Percentiles rank a stretch among this genome's conserved stretches.
Evolutionary conservation across 2,329 filamentous ascomycete genomes (phyloP).

Genomic region (Lizonia empirigonia): DNA sequence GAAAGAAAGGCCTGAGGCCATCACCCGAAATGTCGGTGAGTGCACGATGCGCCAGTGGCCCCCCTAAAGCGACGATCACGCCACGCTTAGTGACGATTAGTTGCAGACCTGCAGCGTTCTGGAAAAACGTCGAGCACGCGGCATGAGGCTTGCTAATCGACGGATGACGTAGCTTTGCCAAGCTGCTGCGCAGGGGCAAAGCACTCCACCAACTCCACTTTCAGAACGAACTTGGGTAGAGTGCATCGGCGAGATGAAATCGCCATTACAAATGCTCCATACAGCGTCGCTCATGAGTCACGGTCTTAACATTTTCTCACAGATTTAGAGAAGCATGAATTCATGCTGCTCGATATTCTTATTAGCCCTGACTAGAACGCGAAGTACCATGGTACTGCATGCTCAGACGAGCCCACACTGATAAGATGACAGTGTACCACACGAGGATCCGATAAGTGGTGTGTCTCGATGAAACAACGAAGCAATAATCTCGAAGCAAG

Average conservation of each 20-base stretch:
- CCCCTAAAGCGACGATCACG: conserved; percentile 7
- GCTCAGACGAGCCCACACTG: conserved; percentile 21
- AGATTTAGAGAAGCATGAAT: conserved; percentile 41
- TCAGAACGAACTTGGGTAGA: background rate
- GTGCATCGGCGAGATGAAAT: background rate
- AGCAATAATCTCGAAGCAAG: conserved; percentile 28
- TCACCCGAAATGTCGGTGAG: conserved; percentile 1
- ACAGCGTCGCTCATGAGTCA: no score
- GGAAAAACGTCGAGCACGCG: background rate
- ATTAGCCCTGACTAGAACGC: conserved; percentile 17
- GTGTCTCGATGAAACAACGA: conserved; percentile 17
- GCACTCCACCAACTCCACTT: conserved; percentile 7
- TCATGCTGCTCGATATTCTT: conserved; percentile 33
- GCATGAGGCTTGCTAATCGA: background rate
- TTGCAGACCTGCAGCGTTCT: conserved; percentile 9
- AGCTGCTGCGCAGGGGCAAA: background rate
- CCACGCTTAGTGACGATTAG: conserved; percentile 6
- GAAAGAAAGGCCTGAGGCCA: conserved; percentile 1
- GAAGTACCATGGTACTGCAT: conserved; percentile 16
- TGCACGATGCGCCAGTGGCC: conserved; percentile 3
- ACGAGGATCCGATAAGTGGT: background rate
- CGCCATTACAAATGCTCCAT: no score
- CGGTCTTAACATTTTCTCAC: background rate
- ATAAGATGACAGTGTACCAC: conserved; percentile 19
- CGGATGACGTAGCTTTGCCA: conserved; percentile 13